Conservation (phyloP, 2,329 filamentous ascomycete species). For the Ceratocystis smalleyi region DNA sequence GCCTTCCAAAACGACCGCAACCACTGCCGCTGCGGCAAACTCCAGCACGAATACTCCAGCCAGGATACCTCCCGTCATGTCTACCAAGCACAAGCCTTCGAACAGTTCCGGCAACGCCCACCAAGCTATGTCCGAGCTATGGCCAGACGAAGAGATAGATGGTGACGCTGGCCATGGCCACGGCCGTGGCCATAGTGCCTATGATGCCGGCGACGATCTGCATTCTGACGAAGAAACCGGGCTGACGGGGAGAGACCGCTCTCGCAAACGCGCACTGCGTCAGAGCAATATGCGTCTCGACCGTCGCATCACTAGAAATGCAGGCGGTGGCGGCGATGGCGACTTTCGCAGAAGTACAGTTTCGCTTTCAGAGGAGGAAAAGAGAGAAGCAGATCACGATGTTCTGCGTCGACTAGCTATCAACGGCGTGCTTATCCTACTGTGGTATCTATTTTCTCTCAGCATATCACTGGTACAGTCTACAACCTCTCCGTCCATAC, state of each 20-base stretch:
- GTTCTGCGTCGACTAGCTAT: slow-evolving; percentile 53
- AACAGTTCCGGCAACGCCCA: background rate
- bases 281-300: slow-evolving; percentile 53
- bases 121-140: slow-evolving; percentile 9
- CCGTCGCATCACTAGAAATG: slow-evolving; percentile 41
- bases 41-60: background rate
- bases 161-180: slow-evolving; percentile 31
- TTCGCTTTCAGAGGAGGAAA: slow-evolving; percentile 53
- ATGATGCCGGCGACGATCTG: slow-evolving; percentile 52
- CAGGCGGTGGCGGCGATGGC: background rate
- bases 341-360: slow-evolving; percentile 19
- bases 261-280: slow-evolving; percentile 50
- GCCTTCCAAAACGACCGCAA: background rate
- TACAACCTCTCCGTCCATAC: no score
- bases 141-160: slow-evolving; percentile 22
- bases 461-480: slow-evolving; percentile 71
- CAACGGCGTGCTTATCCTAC: slow-evolving; percentile 64
- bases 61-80: background rate
- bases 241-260: slow-evolving; percentile 57
- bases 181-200: background rate
- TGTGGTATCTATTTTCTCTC: slow-evolving; percentile 87
- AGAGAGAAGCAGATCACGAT: slow-evolving; percentile 58
- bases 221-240: slow-evolving; percentile 85
- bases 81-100: background rate
- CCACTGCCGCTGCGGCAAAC: background rate